phyloP scores from a whole-genome alignment of 228 moss, liverwort and hornwort species.

The Sphagnum magellanicum region DNA sequence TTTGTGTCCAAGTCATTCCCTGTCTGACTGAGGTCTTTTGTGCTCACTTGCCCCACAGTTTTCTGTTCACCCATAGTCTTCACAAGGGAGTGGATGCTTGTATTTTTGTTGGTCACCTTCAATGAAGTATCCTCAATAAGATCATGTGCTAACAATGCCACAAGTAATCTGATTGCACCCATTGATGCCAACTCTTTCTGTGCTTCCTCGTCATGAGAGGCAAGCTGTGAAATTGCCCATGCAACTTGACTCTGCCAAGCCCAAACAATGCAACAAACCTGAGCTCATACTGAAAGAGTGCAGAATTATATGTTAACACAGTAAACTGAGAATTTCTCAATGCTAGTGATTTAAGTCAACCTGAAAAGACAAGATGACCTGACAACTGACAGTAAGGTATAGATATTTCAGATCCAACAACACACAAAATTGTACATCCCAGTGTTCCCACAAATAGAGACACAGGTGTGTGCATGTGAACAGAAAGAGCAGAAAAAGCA shows the following conservation, averaged over 20 bases:
- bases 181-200: slow-evolving; percentile 63
- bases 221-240: slow-evolving; percentile 64
- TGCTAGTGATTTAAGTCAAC: no score
- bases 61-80: slow-evolving; percentile 31
- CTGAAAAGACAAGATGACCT: no score
- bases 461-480: no score
- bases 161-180: slow-evolving; percentile 68
- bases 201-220: slow-evolving; percentile 45
- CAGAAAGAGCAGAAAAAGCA: no score
- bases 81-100: slow-evolving; percentile 38
- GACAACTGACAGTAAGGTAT: no score
- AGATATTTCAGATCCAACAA: no score
- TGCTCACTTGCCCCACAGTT: not conserved
- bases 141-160: slow-evolving; percentile 51
- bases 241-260: slow-evolving; percentile 21
- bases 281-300: no score
- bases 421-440: no score
- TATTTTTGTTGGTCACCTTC: slow-evolving; percentile 6
- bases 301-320: no score
- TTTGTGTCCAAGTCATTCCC: not conserved
- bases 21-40: not conserved
- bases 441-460: no score
- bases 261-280: no score
- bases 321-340: no score
- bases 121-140: slow-evolving; percentile 28